A percentile compares a stretch with the other conserved stretches of the same genome.
Evolutionary conservation across 73 alveolate genomes (phyloP).

Genomic region (Blepharisma japonicum): DNA sequence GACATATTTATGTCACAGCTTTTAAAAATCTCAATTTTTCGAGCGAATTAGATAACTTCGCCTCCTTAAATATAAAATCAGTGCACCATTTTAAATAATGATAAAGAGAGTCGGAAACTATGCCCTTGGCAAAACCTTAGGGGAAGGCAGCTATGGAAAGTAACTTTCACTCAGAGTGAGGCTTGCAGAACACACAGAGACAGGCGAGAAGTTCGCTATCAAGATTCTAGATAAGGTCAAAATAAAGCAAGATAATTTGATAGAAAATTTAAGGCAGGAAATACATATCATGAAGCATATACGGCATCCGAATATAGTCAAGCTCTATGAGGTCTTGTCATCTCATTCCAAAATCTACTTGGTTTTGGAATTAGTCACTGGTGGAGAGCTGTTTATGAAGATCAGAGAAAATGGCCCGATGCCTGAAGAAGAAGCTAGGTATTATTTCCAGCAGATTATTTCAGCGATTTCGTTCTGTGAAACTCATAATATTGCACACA

Average conservation of each 20-base stretch:
- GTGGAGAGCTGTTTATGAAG: conserved; percentile 89
- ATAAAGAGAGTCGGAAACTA: conserved; percentile 54
- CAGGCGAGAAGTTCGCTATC: conserved; percentile 45
- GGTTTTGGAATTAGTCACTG: conserved; percentile 76
- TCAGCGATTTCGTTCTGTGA: conserved; percentile 74
- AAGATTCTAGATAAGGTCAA: conserved; percentile 52
- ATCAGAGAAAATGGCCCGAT: conserved; percentile 69
- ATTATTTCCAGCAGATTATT: conserved; percentile 66
- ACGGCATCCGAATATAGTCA: conserved; percentile 82
- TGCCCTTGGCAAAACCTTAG: conserved; percentile 42
- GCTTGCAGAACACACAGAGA: conserved; percentile 35
- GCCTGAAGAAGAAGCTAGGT: conserved; percentile 68
- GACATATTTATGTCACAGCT: too few species aligned
- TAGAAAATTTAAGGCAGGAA: conserved; percentile 77
- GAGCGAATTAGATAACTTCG: too few species aligned
- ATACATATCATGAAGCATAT: conserved; percentile 66
- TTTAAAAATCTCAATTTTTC: too few species aligned
- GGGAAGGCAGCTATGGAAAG: conserved; percentile 51
- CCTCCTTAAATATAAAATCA: neutral
- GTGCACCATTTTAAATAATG: conserved; percentile 20
- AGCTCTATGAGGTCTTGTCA: conserved; percentile 72
- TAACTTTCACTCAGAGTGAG: conserved; percentile 40
- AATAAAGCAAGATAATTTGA: conserved; percentile 46
- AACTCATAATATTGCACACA: conserved; percentile 68
- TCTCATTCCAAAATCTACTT: conserved; percentile 55